Percentiles rank a stretch among this genome's conserved stretches.
These are phyloP conservation scores for Dioscorea dumetorum DNA, from an alignment of 106 monocot genomes.

Conservation along the genomic window DNA sequence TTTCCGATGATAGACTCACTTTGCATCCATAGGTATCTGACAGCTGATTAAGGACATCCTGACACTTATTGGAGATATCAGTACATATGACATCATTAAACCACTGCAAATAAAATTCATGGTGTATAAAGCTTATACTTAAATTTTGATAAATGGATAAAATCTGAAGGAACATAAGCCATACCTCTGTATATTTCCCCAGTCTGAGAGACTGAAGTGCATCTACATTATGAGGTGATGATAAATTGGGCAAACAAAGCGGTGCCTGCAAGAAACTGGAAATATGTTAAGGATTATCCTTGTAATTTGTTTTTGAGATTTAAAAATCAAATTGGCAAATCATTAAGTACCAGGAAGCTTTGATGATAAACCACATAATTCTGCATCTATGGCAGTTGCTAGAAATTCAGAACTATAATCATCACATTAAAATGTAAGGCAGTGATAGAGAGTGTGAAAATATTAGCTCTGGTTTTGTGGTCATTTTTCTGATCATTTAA, in stretches of 20 bases:
- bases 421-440: too few relatives aligned
- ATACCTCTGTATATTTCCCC: slow-evolving; percentile 93
- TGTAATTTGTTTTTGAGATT: too few relatives aligned
- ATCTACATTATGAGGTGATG: slow-evolving; percentile 40
- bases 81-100: slow-evolving; percentile 78
- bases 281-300: neutral
- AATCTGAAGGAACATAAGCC: slow-evolving; percentile 5
- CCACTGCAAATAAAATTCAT: slow-evolving; percentile 59
- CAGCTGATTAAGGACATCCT: slow-evolving; percentile 63
- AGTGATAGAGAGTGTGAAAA: too few relatives aligned
- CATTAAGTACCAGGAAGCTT: too few relatives aligned
- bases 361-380: too few relatives aligned
- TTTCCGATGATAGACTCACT: slow-evolving; percentile 33
- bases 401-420: too few relatives aligned
- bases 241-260: slow-evolving; percentile 77
- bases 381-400: too few relatives aligned
- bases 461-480: too few relatives aligned
- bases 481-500: too few relatives aligned
- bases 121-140: slow-evolving; percentile 9
- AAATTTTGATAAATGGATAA: neutral
- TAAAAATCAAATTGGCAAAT: too few relatives aligned
- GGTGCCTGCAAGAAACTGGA: slow-evolving; percentile 51
- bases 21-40: slow-evolving; percentile 66
- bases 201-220: slow-evolving; percentile 51
- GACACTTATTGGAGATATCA: slow-evolving; percentile 79